phyloP scores from a whole-genome alignment of 2,329 filamentous ascomycete species.

The Paracoccidioides lutzii region DNA sequence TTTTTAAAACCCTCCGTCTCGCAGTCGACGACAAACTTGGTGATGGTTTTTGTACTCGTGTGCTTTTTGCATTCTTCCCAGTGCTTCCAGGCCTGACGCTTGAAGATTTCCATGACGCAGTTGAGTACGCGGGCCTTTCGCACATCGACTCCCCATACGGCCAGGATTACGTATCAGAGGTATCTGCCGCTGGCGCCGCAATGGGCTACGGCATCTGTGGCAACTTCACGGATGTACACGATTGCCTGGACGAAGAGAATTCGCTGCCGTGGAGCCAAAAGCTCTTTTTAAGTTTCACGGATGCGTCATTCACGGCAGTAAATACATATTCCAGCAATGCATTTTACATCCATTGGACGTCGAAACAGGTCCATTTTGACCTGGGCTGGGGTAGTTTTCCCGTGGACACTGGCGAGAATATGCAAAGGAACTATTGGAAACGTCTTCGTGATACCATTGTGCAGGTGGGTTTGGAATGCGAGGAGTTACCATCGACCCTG shows the following conservation, averaged over 20 bases:
- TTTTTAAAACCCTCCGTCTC: neutral
- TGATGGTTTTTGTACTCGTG: neutral
- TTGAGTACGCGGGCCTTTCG: neutral
- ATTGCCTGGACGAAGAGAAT: neutral
- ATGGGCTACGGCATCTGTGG: neutral
- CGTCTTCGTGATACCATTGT: neutral
- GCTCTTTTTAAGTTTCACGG: neutral
- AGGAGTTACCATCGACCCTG: neutral
- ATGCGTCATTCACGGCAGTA: neutral
- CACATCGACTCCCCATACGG: neutral
- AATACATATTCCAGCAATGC: neutral
- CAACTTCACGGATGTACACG: neutral
- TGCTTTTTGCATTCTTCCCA: neutral
- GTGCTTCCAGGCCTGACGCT: neutral
- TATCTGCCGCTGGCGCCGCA: neutral
- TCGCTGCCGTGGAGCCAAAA: neutral
- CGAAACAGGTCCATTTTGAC: neutral
- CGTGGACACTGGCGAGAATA: neutral
- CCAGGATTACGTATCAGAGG: neutral
- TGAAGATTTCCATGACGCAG: neutral
- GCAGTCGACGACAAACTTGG: neutral
- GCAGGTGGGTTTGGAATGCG: neutral
- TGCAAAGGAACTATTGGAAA: neutral
- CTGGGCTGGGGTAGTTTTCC: neutral
- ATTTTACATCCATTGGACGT: neutral